Evolutionary conservation across 495 filamentous ascomycete genomes (phyloP), one percentile per base, ranked within the genome.

Genomic region (Jackrogersella multiformis): DNA sequence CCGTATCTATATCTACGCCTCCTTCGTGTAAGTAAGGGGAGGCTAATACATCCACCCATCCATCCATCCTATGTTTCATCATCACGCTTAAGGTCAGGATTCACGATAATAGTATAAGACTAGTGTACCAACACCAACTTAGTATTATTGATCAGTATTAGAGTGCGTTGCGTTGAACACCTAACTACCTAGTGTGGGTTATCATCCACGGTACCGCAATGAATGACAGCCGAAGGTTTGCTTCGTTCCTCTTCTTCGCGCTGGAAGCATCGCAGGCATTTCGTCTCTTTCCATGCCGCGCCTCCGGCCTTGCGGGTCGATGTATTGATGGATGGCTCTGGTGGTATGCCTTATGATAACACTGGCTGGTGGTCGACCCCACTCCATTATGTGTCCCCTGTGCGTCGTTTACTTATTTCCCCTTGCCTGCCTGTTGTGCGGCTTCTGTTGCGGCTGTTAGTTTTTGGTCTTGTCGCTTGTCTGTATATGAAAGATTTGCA

Each of bases 361-460:
- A 23, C 55, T 35, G 16, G 26, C 39, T 58, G 2, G 30, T 16
- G n/a, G n/a, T n/a, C n/a, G n/a, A n/a, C 28, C 32, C 32, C 42
- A n/a, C 44, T 45, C 32, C 44, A 9, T 35, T 45, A 23, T 45
- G 9, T 18, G 4, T 34, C n/a, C 26, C 34, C 24, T 9, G 5
- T 26, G 10, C 8, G 2, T 42, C 16, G 20, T 30, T 12, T 26
- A 9, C 60, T 79, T 72, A 81, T 36, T 81, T 82, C 0, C 74
- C 78, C 70, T 81, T 82, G 2, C 72, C 75, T 5, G 77, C 78
- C 36, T 81, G 78, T 45, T 76, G 76, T 30, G 77, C 76, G 28
- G 80, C 80, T 71, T 81, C 79, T 81, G 56, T 61, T 21, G 18
- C 2, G 9, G 21, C 0, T 39, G 52, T 74, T 60, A 74, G 68